A percentile compares a stretch with the other conserved stretches of the same genome.
Evolutionary conservation across 352 stramenopile species (phyloP).

Genomic region (Pythium phragmiticola): DNA sequence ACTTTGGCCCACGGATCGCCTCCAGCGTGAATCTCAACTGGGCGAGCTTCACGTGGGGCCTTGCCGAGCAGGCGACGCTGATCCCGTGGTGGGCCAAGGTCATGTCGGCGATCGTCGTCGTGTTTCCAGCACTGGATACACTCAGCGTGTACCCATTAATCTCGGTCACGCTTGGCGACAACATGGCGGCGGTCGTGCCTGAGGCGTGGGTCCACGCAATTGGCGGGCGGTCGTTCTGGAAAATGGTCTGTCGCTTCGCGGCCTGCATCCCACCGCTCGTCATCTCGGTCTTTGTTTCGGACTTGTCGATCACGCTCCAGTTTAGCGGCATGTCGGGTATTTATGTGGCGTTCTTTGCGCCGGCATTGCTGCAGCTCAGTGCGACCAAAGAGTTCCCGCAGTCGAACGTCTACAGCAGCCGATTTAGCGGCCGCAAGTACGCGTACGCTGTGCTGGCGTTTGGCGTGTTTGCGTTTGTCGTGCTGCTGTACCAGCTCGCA

Average conservation of each 20-base stretch:
- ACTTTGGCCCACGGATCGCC: conserved; percentile 78
- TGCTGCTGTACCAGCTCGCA: conserved; percentile 62
- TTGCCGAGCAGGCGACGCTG: conserved; percentile 41
- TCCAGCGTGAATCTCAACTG: conserved; percentile 93
- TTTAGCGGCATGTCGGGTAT: conserved; percentile 78
- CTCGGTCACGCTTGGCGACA: conserved; percentile 90
- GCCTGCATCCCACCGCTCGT: conserved; percentile 79
- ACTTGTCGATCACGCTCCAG: conserved; percentile 86
- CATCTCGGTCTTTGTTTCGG: conserved; percentile 75
- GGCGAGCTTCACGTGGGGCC: conserved; percentile 83
- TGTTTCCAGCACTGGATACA: conserved; percentile 89
- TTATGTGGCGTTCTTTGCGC: conserved; percentile 82
- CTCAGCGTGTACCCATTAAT: conserved; percentile 92
- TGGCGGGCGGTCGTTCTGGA: conserved; percentile 47
- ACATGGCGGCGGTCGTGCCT: conserved; percentile 71
- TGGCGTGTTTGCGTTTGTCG: conserved; percentile 52
- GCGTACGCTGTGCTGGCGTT: conserved; percentile 70
- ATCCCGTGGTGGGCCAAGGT: conserved; percentile 60
- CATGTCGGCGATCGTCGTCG: conserved; percentile 79
- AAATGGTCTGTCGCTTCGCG: conserved; percentile 73
- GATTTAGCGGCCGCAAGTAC: conserved; percentile 53
- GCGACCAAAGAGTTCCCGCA: conserved; percentile 47
- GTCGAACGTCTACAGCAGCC: conserved; percentile 60
- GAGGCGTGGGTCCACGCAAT: conserved; percentile 35
- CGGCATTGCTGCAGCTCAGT: conserved; percentile 64